Base-by-base conservation (phyloP, 164 flowering plant genomes). In the Dillenia turbinata region DNA sequence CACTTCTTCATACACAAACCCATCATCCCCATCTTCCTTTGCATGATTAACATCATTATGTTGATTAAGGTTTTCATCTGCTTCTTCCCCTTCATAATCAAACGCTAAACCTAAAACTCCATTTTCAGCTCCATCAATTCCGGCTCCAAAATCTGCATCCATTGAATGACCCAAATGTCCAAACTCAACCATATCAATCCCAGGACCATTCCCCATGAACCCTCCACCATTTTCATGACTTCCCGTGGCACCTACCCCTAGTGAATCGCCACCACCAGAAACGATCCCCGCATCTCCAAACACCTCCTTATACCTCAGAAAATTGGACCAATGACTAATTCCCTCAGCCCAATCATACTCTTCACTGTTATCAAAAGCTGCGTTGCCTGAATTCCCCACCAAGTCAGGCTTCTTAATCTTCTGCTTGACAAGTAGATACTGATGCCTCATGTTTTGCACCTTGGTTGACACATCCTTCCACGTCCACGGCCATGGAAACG, bases 381-480 rank as follows among this genome's bases (percentile, higher is more conserved):
- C 47, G 12, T 12, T 48, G n/a, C 49, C 22, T 19, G 47, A 15
- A 9, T 22, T 46, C 12, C 59, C 78, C 22, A 49, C 73, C 13
- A 63, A 61, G 12, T 73, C 81, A 0, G 68, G 69, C 60, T 77
- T 88, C 75, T 79, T 85, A 47, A 92, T 83, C 84, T 89, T 92
- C 70, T 92, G 98, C 85, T 92, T 89, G 11, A 89, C 98, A 44
- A 88, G 81, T 56, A 81, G 65, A 63, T 92, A 92, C 71, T 90
- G 98, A 67, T 92, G 98, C 74, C 98, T 81, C 96, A 88, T 92
- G 70, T 92, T 92, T 73, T 92, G 98, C 44, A 90, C 96, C 78
- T 92, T 90, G 13, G 91, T 90, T 47, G 95, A 89, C 48, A 78
- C 91, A 69, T 92, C 98, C 58, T 88, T 89, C 98, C 98, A 92